Evolutionary conservation across 2,329 filamentous ascomycete species (phyloP).

Genomic region (Emergomyces africanus): DNA sequence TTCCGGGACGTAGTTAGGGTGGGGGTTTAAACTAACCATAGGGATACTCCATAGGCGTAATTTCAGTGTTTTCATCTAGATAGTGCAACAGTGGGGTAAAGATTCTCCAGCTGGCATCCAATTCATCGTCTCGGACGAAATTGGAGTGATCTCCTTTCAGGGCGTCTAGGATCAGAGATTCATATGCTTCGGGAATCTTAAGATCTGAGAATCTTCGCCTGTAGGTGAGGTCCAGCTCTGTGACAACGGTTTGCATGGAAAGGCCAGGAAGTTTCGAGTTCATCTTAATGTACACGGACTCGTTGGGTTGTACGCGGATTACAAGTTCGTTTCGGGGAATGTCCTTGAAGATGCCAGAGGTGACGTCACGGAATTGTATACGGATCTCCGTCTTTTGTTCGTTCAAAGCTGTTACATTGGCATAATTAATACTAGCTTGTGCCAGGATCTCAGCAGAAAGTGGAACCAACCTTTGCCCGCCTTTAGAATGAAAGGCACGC

Average conservation of each 20-base stretch:
- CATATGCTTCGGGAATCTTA: constrained; percentile 98
- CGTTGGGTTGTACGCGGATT: constrained; percentile 98
- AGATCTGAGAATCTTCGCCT: constrained; percentile 96
- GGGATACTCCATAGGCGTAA: constrained; percentile 98
- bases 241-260: constrained; percentile 99
- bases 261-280: constrained; percentile 98
- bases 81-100: constrained; percentile 97
- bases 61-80: constrained; percentile 98
- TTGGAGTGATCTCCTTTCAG: constrained; percentile 99
- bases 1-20: not conserved
- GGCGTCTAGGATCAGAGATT: constrained; percentile 92
- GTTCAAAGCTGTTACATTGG: constrained; percentile 55
- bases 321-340: constrained; percentile 98
- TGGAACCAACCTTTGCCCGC: constrained; percentile 61
- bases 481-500: constrained; percentile 98
- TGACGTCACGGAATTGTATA: constrained; percentile 99
- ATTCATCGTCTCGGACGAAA: constrained; percentile 93
- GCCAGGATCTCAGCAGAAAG: not conserved
- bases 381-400: constrained; percentile 99
- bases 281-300: constrained; percentile 99
- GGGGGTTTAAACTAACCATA: constrained; percentile 62
- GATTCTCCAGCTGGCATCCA: constrained; percentile 96
- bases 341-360: constrained; percentile 98
- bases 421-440: not conserved
- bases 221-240: constrained; percentile 96